These are phyloP conservation scores for Penicillium ucsense DNA, from an alignment of 495 filamentous ascomycete genomes.

Conservation along the genomic window DNA sequence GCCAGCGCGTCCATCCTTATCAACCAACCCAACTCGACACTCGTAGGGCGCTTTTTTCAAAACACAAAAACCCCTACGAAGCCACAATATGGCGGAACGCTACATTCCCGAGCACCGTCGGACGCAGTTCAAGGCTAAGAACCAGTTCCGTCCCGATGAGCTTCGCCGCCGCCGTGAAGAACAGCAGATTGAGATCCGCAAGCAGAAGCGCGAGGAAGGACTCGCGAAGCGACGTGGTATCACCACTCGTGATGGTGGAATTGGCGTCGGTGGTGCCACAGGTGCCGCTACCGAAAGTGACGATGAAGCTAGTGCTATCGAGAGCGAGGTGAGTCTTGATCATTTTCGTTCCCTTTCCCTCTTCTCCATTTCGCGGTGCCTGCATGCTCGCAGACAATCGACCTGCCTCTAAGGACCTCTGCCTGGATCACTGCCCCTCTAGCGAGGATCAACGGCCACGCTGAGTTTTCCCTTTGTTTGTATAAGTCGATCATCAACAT, in stretches of 20 bases:
- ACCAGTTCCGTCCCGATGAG: slow-evolving; percentile 97
- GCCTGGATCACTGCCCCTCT: too few relatives aligned
- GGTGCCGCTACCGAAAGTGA: slow-evolving; percentile 91
- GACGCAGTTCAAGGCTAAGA: slow-evolving; percentile 97
- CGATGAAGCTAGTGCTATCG: slow-evolving; percentile 87
- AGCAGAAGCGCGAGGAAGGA: slow-evolving; percentile 97
- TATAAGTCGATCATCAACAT: slow-evolving; percentile 26
- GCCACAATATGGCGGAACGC: slow-evolving; percentile 79
- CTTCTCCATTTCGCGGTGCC: background rate
- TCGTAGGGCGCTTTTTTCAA: slow-evolving; percentile 25
- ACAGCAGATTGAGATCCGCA: slow-evolving; percentile 96
- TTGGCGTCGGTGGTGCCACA: slow-evolving; percentile 73
- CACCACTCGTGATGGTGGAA: slow-evolving; percentile 56
- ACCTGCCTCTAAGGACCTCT: too few relatives aligned
- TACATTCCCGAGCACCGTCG: slow-evolving; percentile 99
- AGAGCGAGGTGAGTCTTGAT: slow-evolving; percentile 76
- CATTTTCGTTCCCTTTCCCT: slow-evolving; percentile 7
- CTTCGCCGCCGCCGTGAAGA: slow-evolving; percentile 97
- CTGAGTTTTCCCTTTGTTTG: slow-evolving; percentile 13
- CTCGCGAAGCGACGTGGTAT: slow-evolving; percentile 97
- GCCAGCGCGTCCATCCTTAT: slow-evolving; percentile 28
- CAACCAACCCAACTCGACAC: slow-evolving; percentile 3
- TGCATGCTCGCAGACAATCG: background rate
- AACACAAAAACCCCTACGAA: slow-evolving; percentile 11
- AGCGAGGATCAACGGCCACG: background rate